A percentile compares a stretch with the other conserved stretches of the same genome.
phyloP scores from a whole-genome alignment of 371 early-diverging fungal species.

The Syncephalis fuscata region DNA sequence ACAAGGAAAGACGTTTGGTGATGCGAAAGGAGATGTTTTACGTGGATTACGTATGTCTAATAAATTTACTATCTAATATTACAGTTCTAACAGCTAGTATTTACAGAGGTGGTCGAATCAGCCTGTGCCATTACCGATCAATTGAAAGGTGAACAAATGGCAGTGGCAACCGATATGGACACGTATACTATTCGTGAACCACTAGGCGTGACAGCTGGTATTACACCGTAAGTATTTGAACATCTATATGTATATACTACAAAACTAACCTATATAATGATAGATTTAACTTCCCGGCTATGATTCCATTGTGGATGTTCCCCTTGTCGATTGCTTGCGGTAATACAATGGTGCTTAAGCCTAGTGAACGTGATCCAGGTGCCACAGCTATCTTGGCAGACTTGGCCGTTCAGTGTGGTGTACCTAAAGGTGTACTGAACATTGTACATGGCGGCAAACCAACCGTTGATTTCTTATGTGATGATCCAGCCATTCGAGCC shows the following conservation, averaged over 20 bases:
- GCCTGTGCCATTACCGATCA: conserved; percentile 63
- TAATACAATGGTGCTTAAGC: conserved; percentile 82
- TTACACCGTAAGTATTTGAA: conserved; percentile 38
- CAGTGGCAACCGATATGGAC: conserved; percentile 89
- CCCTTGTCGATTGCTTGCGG: conserved; percentile 84
- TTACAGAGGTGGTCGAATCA: conserved; percentile 70
- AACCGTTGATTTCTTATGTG: conserved; percentile 87
- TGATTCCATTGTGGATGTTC: conserved; percentile 93
- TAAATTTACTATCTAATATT: neutral
- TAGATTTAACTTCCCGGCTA: conserved; percentile 88
- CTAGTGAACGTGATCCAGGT: conserved; percentile 90
- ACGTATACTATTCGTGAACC: conserved; percentile 91
- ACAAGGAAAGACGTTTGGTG: conserved; percentile 90
- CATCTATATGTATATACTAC: too few relatives aligned
- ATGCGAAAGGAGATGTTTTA: conserved; percentile 85
- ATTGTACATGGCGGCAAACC: conserved; percentile 80
- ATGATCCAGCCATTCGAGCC: conserved; percentile 73
- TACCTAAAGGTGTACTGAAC: conserved; percentile 89
- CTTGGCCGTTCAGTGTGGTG: conserved; percentile 80
- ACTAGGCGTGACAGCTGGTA: conserved; percentile 89
- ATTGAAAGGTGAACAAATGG: conserved; percentile 70
- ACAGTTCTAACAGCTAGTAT: neutral
- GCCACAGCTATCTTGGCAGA: conserved; percentile 89
- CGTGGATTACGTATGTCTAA: conserved; percentile 42
- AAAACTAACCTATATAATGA: too few relatives aligned